Evolutionary conservation across 331 rosid genomes (phyloP).

Genomic region (Rosa hybrid): DNA sequence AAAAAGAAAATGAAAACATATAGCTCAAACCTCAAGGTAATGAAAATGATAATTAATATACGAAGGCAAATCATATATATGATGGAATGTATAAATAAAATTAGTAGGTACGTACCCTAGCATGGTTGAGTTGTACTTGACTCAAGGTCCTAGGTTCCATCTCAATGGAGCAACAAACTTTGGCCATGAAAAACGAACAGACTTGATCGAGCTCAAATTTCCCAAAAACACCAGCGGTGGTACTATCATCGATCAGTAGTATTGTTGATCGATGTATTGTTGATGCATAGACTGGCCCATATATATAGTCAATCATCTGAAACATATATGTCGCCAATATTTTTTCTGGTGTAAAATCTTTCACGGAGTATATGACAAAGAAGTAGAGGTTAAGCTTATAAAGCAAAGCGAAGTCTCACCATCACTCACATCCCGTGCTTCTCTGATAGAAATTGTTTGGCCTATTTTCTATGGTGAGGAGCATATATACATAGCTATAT

Average conservation of each 20-base stretch:
- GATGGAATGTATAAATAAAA: not conserved
- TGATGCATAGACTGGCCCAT: not conserved
- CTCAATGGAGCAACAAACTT: conserved; percentile 53
- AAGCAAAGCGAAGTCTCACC: conserved; percentile 2
- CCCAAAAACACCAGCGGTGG: conserved; percentile 15
- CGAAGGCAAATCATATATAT: not conserved
- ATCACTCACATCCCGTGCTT: conserved; percentile 35
- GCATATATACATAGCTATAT: not conserved
- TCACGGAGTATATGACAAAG: conserved; percentile 8
- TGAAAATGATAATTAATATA: too few species aligned
- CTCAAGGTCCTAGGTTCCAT: conserved; percentile 66
- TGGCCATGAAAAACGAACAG: conserved; percentile 35
- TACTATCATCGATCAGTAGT: not conserved
- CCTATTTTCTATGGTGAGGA: not conserved
- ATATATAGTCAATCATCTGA: not conserved
- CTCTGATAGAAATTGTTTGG: not conserved
- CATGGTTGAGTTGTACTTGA: conserved; percentile 50
- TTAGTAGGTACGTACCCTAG: conserved; percentile 63
- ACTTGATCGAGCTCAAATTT: conserved; percentile 10
- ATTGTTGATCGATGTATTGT: too few species aligned
- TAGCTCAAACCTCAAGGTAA: not conserved
- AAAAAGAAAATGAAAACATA: not conserved
- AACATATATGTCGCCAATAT: not conserved
- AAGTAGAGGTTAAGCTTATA: not conserved
- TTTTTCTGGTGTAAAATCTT: not conserved